Base-by-base conservation (phyloP, 2,329 filamentous ascomycete species). In the Pochonia chlamydosporia region DNA sequence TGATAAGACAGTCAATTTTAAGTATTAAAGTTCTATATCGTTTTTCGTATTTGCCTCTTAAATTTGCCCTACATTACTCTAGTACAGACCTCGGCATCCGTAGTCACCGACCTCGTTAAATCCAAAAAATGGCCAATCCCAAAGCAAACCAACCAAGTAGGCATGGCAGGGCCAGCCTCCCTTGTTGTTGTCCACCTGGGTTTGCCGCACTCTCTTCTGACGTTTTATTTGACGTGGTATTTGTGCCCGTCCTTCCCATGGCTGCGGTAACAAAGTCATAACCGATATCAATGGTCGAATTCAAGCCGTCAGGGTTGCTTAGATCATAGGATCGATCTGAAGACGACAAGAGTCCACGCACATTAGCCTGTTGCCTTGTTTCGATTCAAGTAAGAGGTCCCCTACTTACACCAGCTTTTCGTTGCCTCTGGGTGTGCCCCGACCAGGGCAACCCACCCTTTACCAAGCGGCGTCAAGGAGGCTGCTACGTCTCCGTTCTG, bases 351-450 rank as follows among this genome's bases (percentile, higher is more conserved):
- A 13, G 26, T 7, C 7, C 13, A 8, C 7, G 26, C n/a, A n/a
- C n/a, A 28, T 28, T 28, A 28, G 26, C 26, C 7, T 28, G 7
- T 28, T 28, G 26, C 26, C 13, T 28, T 28, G 26, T 28, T 28
- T 28, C 7, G 26, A 28, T 13, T n/a, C n/a, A n/a, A n/a, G n/a
- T n/a, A n/a, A n/a, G 26, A 13, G 26, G 26, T 8, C 26, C 7
- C 7, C 26, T 13, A 52, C 58, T 49, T 53, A 58, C 56, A 61
- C 58, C 58, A 61, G 7, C 48, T 35, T 25, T 54, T 24, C 20
- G 41, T 49, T 10, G 58, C 58, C 42, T 61, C 57, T 1, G 57
- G 57, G 35, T 59, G 58, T 39, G 58, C 54, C 1, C 58, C 58
- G 9, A 54, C 50, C 9, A 58, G 49, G 9, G 56, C 58, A 14